Conservation (phyloP, 768 basidiomycete genomes). For the Podaxis carcinomalis region DNA sequence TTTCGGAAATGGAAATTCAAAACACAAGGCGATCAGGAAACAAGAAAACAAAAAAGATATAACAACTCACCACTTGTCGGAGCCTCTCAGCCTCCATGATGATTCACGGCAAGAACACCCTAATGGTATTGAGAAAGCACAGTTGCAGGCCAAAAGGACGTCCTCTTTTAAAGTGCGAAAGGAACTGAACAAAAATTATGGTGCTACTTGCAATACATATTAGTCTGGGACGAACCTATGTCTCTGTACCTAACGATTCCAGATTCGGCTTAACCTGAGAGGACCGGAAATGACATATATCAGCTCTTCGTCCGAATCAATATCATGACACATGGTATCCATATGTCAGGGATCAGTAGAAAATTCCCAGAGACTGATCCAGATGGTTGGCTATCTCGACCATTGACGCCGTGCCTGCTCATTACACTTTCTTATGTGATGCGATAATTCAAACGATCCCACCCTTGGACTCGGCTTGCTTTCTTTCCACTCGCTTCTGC, state of each 20-base stretch:
- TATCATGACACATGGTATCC: background rate
- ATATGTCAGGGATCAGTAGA: background rate
- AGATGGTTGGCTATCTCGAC: background rate
- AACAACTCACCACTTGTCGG: background rate
- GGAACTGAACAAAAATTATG: background rate
- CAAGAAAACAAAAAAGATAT: background rate
- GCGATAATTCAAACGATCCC: background rate
- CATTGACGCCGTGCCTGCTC: background rate
- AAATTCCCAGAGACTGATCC: background rate
- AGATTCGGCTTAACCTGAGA: background rate
- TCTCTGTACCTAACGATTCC: background rate
- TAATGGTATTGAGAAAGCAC: background rate
- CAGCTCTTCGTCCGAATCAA: background rate
- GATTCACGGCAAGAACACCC: background rate
- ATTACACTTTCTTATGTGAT: background rate
- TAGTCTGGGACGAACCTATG: conserved; percentile 1
- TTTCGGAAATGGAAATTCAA: background rate
- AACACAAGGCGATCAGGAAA: background rate
- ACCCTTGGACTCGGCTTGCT: background rate
- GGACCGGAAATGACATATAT: background rate
- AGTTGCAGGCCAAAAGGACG: background rate
- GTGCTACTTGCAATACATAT: background rate
- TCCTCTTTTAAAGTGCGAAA: background rate
- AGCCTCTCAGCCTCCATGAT: conserved; percentile 6
- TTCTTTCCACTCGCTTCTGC: background rate